phyloP scores from a whole-genome alignment of 805 yeast species.

The Pichia californica region DNA sequence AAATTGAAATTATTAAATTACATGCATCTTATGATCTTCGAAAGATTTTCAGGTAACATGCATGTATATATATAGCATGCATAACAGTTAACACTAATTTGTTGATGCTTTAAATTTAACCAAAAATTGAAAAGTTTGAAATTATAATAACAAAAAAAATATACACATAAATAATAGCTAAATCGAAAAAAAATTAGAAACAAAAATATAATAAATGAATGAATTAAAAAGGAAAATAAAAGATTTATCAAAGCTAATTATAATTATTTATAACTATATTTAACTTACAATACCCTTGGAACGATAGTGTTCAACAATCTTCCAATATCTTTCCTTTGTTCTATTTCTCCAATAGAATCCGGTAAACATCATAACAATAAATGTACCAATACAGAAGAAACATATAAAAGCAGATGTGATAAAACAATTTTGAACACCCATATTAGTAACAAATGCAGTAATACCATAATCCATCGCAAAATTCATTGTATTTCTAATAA shows the following conservation, averaged over 20 bases:
- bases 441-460: constrained; percentile 48
- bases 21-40: no score
- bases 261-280: no score
- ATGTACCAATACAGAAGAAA: constrained; percentile 40
- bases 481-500: constrained; percentile 52
- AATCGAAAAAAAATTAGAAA: background rate
- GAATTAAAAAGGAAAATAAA: background rate
- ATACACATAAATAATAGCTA: background rate
- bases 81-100: no score
- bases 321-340: constrained; percentile 32
- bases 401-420: constrained; percentile 50
- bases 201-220: background rate
- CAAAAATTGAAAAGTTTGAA: no score
- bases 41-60: no score
- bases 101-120: no score
- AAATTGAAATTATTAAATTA: no score
- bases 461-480: constrained; percentile 57
- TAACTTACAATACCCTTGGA: constrained; percentile 13
- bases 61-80: no score
- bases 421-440: constrained; percentile 51
- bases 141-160: background rate
- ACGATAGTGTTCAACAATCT: constrained; percentile 24
- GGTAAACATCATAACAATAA: constrained; percentile 33
- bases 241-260: no score
- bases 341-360: constrained; percentile 33